Evolutionary conservation across 2,329 filamentous ascomycete species (phyloP).

Genomic region (Akanthomyces uredinophilus): DNA sequence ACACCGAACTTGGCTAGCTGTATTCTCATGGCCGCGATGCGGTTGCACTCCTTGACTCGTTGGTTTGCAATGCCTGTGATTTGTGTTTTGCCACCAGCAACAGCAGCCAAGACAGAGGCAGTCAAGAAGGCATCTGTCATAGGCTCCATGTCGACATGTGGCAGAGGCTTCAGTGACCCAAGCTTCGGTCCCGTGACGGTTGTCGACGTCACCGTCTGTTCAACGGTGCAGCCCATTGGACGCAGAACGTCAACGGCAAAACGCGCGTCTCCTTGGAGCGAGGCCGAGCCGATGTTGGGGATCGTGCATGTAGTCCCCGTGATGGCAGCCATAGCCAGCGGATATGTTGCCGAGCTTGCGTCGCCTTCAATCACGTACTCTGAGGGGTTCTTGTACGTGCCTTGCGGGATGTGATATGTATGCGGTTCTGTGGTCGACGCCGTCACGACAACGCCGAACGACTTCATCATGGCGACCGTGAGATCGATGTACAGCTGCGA

Average conservation of each 20-base stretch:
- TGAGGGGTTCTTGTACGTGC: constrained; percentile 72
- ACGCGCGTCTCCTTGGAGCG: constrained; percentile 88
- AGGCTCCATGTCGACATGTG: constrained; percentile 92
- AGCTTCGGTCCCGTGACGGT: constrained; percentile 83
- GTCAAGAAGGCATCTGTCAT: constrained; percentile 99
- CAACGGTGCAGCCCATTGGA: constrained; percentile 90
- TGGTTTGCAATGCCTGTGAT: constrained; percentile 97
- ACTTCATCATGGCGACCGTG: constrained; percentile 96
- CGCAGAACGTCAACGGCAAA: constrained; percentile 86
- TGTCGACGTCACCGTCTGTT: constrained; percentile 79
- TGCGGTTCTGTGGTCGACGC: constrained; percentile 74
- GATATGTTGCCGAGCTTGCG: constrained; percentile 95
- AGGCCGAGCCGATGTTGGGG: constrained; percentile 89
- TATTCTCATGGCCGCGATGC: constrained; percentile 91
- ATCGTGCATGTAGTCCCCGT: constrained; percentile 94
- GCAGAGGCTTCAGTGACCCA: constrained; percentile 68
- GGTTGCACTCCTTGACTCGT: constrained; percentile 95
- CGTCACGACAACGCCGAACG: constrained; percentile 79
- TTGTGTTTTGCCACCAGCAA: constrained; percentile 74
- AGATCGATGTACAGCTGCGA: constrained; percentile 98
- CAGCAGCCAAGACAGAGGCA: constrained; percentile 85
- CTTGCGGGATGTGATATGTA: constrained; percentile 89
- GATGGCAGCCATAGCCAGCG: constrained; percentile 87
- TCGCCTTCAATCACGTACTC: constrained; percentile 95
- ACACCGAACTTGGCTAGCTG: constrained; percentile 94